Conservation (phyloP, 192 early-diverging fungal species). For the Helicostylum pulchrum region DNA sequence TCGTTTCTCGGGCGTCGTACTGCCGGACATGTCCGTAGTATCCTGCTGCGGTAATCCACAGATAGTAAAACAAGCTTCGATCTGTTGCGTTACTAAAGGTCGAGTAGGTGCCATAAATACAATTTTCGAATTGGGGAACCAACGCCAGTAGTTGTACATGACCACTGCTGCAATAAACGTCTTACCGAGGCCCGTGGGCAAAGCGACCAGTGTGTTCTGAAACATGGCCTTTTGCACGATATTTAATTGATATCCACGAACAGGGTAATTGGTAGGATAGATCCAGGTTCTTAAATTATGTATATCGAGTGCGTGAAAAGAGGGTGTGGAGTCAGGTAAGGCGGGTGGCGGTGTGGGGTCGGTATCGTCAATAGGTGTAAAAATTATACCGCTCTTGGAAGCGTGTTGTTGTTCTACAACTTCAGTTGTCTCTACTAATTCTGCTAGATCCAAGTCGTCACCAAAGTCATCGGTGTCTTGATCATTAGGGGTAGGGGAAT, state of each 20-base stretch:
- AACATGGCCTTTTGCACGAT: slow-evolving; percentile 75
- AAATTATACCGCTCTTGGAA: neutral
- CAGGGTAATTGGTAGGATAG: slow-evolving; percentile 68
- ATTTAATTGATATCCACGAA: slow-evolving; percentile 85
- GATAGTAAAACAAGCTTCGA: slow-evolving; percentile 81
- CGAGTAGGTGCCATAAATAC: slow-evolving; percentile 92
- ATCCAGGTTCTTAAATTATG: slow-evolving; percentile 61
- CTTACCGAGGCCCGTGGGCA: slow-evolving; percentile 88
- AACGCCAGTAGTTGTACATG: slow-evolving; percentile 86
- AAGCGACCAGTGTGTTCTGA: slow-evolving; percentile 82
- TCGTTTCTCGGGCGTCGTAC: slow-evolving; percentile 42
- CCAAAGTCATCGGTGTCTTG: neutral
- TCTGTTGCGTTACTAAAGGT: slow-evolving; percentile 90
- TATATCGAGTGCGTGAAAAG: slow-evolving; percentile 50
- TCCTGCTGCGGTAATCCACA: slow-evolving; percentile 69
- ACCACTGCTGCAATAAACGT: slow-evolving; percentile 95
- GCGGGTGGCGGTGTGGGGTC: slow-evolving; percentile 19
- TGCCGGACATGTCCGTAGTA: slow-evolving; percentile 69
- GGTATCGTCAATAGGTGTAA: neutral
- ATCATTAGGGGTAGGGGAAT: neutral
- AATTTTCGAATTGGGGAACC: slow-evolving; percentile 85
- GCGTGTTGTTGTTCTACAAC: neutral
- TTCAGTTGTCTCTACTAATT: neutral
- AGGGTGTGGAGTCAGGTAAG: slow-evolving; percentile 20
- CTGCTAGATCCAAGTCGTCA: slow-evolving; percentile 6